These are phyloP conservation scores for Diaporthe helianthi DNA, from an alignment of 2,329 filamentous ascomycete genomes.

Conservation along the genomic window DNA sequence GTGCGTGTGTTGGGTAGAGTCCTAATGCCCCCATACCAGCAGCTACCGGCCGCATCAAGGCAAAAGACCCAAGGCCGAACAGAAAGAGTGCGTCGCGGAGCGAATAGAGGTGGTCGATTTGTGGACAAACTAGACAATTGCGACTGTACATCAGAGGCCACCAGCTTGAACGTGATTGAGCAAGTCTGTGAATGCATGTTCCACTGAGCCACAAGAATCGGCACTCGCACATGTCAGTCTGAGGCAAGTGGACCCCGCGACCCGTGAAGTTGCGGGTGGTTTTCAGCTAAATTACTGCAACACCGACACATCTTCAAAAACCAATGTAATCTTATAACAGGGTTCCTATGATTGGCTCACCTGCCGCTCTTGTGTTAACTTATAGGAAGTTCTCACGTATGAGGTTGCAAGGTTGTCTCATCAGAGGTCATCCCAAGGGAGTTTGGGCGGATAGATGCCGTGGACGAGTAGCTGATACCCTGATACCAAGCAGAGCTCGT, in stretches of 20 bases:
- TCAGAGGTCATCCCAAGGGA: no score
- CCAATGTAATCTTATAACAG: no score
- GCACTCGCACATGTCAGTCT: not conserved
- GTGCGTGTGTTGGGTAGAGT: not conserved
- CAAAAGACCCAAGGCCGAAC: constrained; percentile 12
- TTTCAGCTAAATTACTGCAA: no score
- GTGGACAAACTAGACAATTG: not conserved
- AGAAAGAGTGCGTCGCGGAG: constrained; percentile 1
- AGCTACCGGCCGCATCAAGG: constrained; percentile 16
- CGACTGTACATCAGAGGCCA: not conserved
- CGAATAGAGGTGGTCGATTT: constrained; percentile 13
- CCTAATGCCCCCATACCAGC: constrained; percentile 5
- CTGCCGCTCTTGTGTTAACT: no score
- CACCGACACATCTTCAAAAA: no score
- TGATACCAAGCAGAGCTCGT: no score
- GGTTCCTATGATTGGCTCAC: no score
- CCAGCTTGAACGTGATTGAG: not conserved
- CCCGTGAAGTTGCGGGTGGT: no score
- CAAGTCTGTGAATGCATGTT: not conserved
- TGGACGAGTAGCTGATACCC: no score
- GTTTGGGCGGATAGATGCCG: no score
- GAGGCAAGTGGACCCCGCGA: not conserved
- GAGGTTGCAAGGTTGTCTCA: no score
- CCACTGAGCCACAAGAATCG: not conserved
- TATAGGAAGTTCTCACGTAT: no score